These are phyloP conservation scores for Datisca glomerata DNA, from an alignment of 306 rosid species.

Conservation along the genomic window DNA sequence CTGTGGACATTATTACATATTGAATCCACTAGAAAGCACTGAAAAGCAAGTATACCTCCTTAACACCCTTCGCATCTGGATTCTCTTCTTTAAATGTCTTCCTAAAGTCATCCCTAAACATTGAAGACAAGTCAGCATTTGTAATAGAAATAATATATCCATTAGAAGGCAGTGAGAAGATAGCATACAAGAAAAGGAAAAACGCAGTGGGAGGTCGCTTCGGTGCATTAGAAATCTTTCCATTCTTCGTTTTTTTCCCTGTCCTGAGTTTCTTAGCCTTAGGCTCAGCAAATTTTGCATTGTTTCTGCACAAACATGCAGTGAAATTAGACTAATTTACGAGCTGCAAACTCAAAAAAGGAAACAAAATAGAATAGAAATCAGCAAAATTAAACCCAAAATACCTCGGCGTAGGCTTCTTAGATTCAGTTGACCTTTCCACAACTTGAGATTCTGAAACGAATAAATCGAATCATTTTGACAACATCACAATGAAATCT, in stretches of 20 bases:
- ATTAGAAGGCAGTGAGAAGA: background rate
- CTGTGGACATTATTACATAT: background rate
- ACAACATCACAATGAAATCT: background rate
- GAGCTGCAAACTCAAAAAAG: background rate
- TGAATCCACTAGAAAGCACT: background rate
- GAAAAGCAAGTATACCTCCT: constrained; percentile 23
- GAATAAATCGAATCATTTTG: no score
- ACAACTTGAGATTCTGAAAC: constrained; percentile 55
- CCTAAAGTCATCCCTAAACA: constrained; percentile 65
- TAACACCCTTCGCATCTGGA: constrained; percentile 62
- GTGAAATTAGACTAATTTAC: background rate
- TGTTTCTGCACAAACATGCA: constrained; percentile 29
- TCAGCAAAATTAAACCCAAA: background rate
- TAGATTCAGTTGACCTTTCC: constrained; percentile 36
- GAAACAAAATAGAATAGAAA: background rate
- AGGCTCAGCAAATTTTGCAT: constrained; percentile 36
- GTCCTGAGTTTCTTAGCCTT: constrained; percentile 38
- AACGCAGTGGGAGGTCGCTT: constrained; percentile 88
- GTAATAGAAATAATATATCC: background rate
- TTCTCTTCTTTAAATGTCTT: constrained; percentile 55
- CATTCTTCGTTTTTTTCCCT: constrained; percentile 35
- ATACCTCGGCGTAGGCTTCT: constrained; percentile 45
- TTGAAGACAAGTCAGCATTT: background rate
- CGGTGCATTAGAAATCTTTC: constrained; percentile 55
- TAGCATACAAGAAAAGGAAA: constrained; percentile 62